Base-by-base conservation (phyloP, 2,329 filamentous ascomycete species). In the Paecilomyces sp. region DNA sequence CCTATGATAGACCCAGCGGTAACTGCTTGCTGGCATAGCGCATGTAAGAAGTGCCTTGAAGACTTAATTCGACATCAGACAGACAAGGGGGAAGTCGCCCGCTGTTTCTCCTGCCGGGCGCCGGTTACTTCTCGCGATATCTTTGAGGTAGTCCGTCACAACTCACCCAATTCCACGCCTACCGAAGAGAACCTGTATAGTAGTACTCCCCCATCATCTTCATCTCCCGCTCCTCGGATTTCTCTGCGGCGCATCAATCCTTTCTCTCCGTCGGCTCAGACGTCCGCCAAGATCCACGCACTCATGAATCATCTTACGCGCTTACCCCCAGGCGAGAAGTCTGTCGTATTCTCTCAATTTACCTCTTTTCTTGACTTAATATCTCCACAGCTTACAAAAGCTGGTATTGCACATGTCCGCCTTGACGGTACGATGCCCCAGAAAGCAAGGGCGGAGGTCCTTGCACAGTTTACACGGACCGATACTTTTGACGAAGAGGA, bases 1-100 rank as follows among this genome's bases (percentile, higher is more conserved):
- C 92, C 92, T 3, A 97, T 97, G 92, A 85, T 91, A 50, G 89
- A 97, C 58, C 93, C 96, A 70, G 89, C 90, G 0, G 94, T 99
- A 1, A 97, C 94, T 0, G 91, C 91, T 0, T 99, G 94, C 75
- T 99, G 94, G 92, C 94, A 99, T 74, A 96, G 91, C 34, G 92
- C 94, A 0, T 99, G 94, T 79, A 96, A 94, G 75, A 88, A 90
- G 63, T 99, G 94, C 68, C 78, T 97, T n/a, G 79, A 95, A 1
- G 87, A 91, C 66, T 96, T 91, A 67, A 95, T 99, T 69, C 86
- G 89, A 63, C 92, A 96, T 68, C 89, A 96, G 72, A 88, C 83
- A 3, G 87, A 91, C 65, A 91, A 88, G 60, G 86, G 87, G 52
- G 84, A 90, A 56, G 74, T 88, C 0, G 89, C 94, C 1, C 85